Evolutionary conservation across 805 yeast genomes (phyloP), one percentile per base, ranked within the genome.

Genomic region (Lipomyces sp.): DNA sequence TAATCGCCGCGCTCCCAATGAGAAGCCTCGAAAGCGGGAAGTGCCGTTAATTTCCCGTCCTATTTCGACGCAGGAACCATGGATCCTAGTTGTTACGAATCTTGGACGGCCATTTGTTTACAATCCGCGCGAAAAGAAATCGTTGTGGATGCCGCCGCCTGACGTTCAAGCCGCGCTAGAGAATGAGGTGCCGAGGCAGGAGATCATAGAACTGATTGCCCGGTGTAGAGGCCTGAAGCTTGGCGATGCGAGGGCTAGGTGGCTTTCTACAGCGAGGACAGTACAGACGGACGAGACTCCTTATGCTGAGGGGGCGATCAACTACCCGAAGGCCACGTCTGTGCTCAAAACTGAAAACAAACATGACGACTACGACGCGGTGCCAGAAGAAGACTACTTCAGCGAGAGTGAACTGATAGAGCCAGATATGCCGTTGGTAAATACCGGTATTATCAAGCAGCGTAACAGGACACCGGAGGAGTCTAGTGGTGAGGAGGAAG

Each of bases 101-200:
- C 62, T 66, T 7, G 82, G 81, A 0, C 48, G 68, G 2, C 71
- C 75, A 50, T 76, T 71, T 60, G 76, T 69, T 40, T 61, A 70
- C 49, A 68, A 75, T 55, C 34, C 28, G 1, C 48, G 36, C 2
- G 62, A 70, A 1, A 54, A 61, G 7, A 51, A 49, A 35, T 69
- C 75, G 1, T 47, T 53, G 3, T 73, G 79, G 77, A 47, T 53
- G 21, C 64, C 74, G 6, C 68, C 70, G 1, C 63, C 60, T 1
- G 61, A 60, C 13, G 63, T 72, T 14, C 42, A 56, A 11, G 49
- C 52, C 4, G 50, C 65, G 7, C 34, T 74, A 22, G 56, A 65
- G 2, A 39, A 51, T 1, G n/a, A n/a, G n/a, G 22, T 71, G 38
- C 73, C 69, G 33, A 58, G 59, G 19, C 65, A 65, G 23, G 53